phyloP scores from a whole-genome alignment of 2,329 filamentous ascomycete species.

The Metarhizium brunneum region DNA sequence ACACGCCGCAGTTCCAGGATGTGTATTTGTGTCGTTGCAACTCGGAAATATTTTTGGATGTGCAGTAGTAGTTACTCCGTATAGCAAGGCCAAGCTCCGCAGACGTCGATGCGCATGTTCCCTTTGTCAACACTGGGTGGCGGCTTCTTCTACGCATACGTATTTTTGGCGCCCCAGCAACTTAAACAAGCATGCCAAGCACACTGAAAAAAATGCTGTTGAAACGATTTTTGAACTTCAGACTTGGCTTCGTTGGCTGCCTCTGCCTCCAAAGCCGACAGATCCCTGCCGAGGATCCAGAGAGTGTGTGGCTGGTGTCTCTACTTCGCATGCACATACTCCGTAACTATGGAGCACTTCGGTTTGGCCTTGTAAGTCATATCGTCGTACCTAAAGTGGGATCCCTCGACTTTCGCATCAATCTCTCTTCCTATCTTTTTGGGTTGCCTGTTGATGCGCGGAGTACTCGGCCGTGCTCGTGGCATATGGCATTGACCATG shows the following conservation, averaged over 20 bases:
- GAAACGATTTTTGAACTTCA: too few species aligned
- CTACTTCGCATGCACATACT: background rate
- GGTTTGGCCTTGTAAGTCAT: background rate
- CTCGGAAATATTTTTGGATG: background rate
- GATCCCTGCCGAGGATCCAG: background rate
- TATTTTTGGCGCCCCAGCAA: background rate
- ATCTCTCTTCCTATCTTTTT: background rate
- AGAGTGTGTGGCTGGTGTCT: background rate
- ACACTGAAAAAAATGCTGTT: background rate
- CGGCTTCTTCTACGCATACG: background rate
- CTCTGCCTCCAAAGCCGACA: background rate
- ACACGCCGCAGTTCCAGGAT: background rate
- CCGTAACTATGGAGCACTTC: background rate
- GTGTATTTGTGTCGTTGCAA: background rate
- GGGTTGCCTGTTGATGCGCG: too few species aligned
- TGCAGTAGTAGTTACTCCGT: too few species aligned
- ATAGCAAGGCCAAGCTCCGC: too few species aligned
- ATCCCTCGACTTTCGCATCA: background rate
- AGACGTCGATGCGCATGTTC: too few species aligned
- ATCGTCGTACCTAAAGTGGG: background rate
- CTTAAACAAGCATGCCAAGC: background rate
- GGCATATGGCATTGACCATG: background rate
- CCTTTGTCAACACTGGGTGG: background rate
- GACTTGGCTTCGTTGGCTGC: background rate
- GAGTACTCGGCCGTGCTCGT: background rate